A percentile compares a stretch with the other conserved stretches of the same genome.
Evolutionary conservation across 2,329 filamentous ascomycete species (phyloP).

Genomic region (Hymenoscyphus salicellus): DNA sequence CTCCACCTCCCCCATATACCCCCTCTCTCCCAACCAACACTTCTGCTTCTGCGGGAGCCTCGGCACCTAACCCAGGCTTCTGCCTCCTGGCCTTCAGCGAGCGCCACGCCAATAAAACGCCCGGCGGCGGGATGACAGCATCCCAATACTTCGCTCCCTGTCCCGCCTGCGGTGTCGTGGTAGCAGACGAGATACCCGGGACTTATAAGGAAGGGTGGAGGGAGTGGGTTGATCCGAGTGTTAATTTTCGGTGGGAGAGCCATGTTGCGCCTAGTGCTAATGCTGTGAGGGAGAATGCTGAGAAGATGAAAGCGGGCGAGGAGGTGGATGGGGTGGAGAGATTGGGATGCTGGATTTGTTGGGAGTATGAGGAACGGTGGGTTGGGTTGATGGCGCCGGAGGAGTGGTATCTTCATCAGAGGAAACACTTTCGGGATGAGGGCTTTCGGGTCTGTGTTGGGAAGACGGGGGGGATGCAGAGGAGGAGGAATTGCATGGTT

Average conservation of each 20-base stretch:
- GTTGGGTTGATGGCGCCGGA: constrained; percentile 20
- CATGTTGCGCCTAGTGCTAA: constrained; percentile 19
- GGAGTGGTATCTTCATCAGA: constrained; percentile 29
- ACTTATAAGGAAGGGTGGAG: constrained; percentile 25
- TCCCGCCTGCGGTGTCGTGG: constrained; percentile 21
- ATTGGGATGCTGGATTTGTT: constrained; percentile 30
- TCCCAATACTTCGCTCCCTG: constrained; percentile 27
- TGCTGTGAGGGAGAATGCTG: background rate
- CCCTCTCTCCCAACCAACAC: background rate
- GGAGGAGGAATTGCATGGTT: constrained; percentile 28
- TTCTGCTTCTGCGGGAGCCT: background rate
- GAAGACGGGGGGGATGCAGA: constrained; percentile 30
- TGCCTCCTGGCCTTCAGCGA: constrained; percentile 28
- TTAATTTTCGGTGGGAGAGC: constrained; percentile 32
- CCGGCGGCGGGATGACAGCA: constrained; percentile 25
- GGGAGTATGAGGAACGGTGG: constrained; percentile 28
- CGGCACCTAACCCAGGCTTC: constrained; percentile 27
- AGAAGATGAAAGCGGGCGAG: constrained; percentile 4
- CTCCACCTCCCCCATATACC: constrained; percentile 14
- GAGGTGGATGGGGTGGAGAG: constrained; percentile 12
- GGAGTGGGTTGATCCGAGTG: constrained; percentile 28
- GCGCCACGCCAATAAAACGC: constrained; percentile 24
- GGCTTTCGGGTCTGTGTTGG: constrained; percentile 28
- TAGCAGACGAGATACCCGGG: constrained; percentile 21
- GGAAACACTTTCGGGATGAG: constrained; percentile 26